A percentile compares a stretch with the other conserved stretches of the same genome.
Evolutionary conservation across 306 rosid species (phyloP).

Genomic region (Citrullus mucosospermus): DNA sequence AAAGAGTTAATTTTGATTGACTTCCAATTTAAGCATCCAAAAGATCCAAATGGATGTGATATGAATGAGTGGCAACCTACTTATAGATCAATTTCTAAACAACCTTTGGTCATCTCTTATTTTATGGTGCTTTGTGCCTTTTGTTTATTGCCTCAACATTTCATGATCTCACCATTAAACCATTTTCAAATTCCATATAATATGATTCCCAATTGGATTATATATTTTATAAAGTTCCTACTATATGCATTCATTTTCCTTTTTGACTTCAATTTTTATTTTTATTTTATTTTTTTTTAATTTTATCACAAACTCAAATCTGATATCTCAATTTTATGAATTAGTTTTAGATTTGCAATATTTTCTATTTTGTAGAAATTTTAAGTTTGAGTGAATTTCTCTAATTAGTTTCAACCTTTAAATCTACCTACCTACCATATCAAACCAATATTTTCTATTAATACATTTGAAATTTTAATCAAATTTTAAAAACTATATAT

Average conservation of each 20-base stretch:
- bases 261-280: too few relatives aligned
- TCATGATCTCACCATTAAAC: neutral
- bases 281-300: too few relatives aligned
- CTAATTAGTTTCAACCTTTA: neutral
- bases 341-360: neutral
- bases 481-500: too few relatives aligned
- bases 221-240: neutral
- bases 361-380: too few relatives aligned
- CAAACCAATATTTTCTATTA: neutral
- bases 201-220: neutral
- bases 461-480: neutral
- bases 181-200: neutral
- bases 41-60: neutral
- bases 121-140: neutral
- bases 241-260: neutral
- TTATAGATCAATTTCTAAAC: too few relatives aligned
- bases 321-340: neutral
- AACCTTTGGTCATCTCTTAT: neutral
- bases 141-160: neutral
- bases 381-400: too few relatives aligned
- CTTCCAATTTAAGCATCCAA: conserved; percentile 36
- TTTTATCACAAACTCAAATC: too few relatives aligned
- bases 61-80: too few relatives aligned
- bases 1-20: conserved; percentile 4
- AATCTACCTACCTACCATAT: neutral